These are phyloP conservation scores for Simmondsia chinensis DNA, from an alignment of 148 eudicot genomes.

Conservation along the genomic window DNA sequence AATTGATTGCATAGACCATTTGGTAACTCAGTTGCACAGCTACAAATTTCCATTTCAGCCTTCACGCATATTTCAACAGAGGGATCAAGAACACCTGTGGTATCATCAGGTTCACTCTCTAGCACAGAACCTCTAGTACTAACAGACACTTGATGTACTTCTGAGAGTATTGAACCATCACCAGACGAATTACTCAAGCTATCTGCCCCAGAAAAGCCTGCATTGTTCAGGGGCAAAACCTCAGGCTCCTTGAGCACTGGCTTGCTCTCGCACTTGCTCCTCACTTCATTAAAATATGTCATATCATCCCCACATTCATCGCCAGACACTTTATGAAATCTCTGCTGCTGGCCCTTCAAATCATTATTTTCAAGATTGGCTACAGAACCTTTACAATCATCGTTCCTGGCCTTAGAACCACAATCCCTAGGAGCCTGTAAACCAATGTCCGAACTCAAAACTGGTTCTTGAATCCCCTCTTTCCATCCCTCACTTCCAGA, in stretches of 20 bases:
- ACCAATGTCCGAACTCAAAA: conserved; percentile 10
- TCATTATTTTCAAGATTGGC: not conserved
- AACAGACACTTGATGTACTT: conserved; percentile 4
- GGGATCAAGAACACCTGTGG: not conserved
- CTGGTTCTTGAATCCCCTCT: conserved; percentile 8
- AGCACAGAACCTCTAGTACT: conserved; percentile 2
- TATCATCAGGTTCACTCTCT: not conserved
- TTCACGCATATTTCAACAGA: conserved; percentile 2
- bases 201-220: not conserved
- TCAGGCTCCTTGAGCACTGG: too few relatives aligned
- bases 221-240: conserved; percentile 2
- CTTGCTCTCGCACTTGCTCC: too few relatives aligned
- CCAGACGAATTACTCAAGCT: not conserved
- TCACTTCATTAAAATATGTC: too few relatives aligned
- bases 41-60: not conserved
- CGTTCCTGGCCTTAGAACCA: not conserved
- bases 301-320: too few relatives aligned
- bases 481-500: conserved; percentile 5
- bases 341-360: too few relatives aligned
- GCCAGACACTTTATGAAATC: too few relatives aligned
- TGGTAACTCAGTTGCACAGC: too few relatives aligned
- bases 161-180: conserved; percentile 5
- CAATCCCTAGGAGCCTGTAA: too few relatives aligned
- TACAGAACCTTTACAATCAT: not conserved
- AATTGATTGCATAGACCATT: conserved; percentile 1